A percentile compares a stretch with the other conserved stretches of the same genome.
These are phyloP conservation scores for Avena sativa DNA, from an alignment of 176 grass and related monocot genomes.

Conservation along the genomic window DNA sequence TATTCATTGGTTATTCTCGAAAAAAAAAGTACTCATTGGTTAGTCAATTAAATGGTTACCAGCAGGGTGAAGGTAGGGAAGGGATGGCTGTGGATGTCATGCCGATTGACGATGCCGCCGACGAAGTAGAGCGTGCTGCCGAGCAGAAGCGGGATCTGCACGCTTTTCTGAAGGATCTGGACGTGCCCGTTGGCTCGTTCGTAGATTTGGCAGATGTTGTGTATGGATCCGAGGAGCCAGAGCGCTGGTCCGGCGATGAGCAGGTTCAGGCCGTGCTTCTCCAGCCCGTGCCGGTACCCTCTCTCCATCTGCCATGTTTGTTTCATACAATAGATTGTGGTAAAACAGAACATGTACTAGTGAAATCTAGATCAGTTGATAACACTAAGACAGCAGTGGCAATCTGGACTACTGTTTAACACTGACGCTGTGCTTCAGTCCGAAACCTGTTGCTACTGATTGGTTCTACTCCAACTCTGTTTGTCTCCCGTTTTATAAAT, in stretches of 20 bases:
- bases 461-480: not conserved
- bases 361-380: not conserved
- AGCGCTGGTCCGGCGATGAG: constrained; percentile 68
- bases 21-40: too few relatives aligned
- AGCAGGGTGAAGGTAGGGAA: constrained; percentile 32
- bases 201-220: constrained; percentile 80
- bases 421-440: not conserved
- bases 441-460: not conserved
- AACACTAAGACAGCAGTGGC: not conserved
- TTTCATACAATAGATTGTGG: not conserved
- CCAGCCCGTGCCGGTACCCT: constrained; percentile 52
- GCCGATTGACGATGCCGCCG: constrained; percentile 59
- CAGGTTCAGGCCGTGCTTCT: constrained; percentile 70
- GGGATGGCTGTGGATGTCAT: constrained; percentile 20
- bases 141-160: constrained; percentile 72
- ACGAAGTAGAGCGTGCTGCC: constrained; percentile 78
- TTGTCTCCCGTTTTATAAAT: too few relatives aligned
- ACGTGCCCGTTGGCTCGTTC: constrained; percentile 67
- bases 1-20: too few relatives aligned
- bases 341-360: not conserved
- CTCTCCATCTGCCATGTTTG: constrained; percentile 53
- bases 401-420: not conserved
- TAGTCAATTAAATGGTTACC: constrained; percentile 31
- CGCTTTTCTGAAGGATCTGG: constrained; percentile 87
- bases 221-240: constrained; percentile 70